Evolutionary conservation across 2,329 filamentous ascomycete species (phyloP).

Genomic region (Fusarium sp.): DNA sequence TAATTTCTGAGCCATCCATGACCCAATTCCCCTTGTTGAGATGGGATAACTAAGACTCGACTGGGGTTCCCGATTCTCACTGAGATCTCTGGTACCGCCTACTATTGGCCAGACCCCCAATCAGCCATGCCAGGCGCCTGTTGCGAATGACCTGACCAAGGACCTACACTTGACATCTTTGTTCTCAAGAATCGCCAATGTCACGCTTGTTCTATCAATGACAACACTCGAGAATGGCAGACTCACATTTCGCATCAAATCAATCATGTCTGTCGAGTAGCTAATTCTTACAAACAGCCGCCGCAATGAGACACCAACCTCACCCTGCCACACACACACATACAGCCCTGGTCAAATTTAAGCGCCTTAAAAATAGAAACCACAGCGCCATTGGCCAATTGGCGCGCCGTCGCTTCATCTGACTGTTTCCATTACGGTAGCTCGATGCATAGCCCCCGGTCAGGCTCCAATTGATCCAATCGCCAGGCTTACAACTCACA

Average conservation of each 20-base stretch:
- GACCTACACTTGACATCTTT: background rate
- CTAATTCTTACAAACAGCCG: slow-evolving; percentile 25
- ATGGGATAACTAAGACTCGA: slow-evolving; percentile 11
- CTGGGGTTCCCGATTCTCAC: slow-evolving; percentile 39
- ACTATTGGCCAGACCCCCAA: slow-evolving; percentile 34
- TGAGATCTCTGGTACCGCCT: slow-evolving; percentile 44
- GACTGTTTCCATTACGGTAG: slow-evolving; percentile 33
- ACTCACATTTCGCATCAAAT: slow-evolving; percentile 21
- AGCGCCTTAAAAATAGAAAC: slow-evolving; percentile 49
- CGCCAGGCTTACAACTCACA: slow-evolving; percentile 11
- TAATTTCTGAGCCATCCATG: slow-evolving; percentile 33
- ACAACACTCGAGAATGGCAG: background rate
- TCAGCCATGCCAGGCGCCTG: slow-evolving; percentile 7
- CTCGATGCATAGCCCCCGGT: slow-evolving; percentile 39
- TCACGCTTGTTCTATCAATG: slow-evolving; percentile 2
- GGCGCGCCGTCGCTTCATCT: slow-evolving; percentile 42
- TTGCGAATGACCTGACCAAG: slow-evolving; percentile 9
- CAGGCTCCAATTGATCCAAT: slow-evolving; percentile 32
- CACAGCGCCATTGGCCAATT: slow-evolving; percentile 33
- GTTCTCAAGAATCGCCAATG: background rate
- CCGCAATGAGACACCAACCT: slow-evolving; percentile 26
- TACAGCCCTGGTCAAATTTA: slow-evolving; percentile 33
- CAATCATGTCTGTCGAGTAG: slow-evolving; percentile 15
- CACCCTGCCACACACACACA: slow-evolving; percentile 24
- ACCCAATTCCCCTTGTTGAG: slow-evolving; percentile 9